Conservation (phyloP, 2,329 filamentous ascomycete genomes). For the Byssochlamys sp. region DNA sequence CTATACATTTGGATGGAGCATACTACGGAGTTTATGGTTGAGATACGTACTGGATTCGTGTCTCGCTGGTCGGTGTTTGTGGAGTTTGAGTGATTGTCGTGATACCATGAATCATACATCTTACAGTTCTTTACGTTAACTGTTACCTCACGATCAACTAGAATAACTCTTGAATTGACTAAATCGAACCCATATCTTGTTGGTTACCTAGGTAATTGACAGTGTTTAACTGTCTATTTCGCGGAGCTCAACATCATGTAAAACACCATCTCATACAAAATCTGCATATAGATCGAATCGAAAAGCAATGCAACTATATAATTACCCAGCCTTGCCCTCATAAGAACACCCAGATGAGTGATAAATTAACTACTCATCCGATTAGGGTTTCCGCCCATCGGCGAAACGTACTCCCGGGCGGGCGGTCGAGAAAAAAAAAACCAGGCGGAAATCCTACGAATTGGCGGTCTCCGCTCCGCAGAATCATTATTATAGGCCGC, state of each 20-base stretch:
- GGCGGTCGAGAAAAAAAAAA: not conserved
- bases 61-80: not conserved
- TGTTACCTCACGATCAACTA: not conserved
- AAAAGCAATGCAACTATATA: not conserved
- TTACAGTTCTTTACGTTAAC: not conserved
- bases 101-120: not conserved
- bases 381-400: slow-evolving; percentile 7
- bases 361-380: not conserved
- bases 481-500: slow-evolving; percentile 5
- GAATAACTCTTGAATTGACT: too few relatives aligned
- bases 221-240: not conserved
- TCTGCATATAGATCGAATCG: not conserved
- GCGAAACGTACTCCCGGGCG: slow-evolving; percentile 13
- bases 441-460: slow-evolving; percentile 5
- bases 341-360: not conserved
- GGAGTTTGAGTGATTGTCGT: not conserved
- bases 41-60: not conserved
- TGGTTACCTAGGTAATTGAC: too few relatives aligned
- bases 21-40: not conserved
- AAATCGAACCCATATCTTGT: too few relatives aligned
- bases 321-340: not conserved
- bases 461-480: not conserved
- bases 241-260: not conserved
- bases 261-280: not conserved
- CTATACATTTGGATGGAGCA: not conserved